Percentiles rank a stretch among this genome's conserved stretches.
phyloP scores from a whole-genome alignment of 2,329 filamentous ascomycete species.

The Whalleya microplaca region DNA sequence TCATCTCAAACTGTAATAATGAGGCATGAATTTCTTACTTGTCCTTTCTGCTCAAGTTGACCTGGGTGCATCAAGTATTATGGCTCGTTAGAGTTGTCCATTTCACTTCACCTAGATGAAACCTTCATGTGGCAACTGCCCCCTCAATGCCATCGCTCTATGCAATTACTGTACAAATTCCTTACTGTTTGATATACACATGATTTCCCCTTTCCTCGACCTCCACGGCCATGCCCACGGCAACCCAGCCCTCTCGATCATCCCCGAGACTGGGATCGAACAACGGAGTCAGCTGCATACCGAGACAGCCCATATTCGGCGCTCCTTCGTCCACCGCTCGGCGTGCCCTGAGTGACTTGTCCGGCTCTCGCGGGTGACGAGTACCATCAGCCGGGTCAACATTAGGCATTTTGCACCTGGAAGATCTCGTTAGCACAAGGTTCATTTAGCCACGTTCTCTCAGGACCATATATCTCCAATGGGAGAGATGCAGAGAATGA shows the following conservation, averaged over 20 bases:
- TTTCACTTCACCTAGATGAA: background rate
- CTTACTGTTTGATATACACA: conserved; percentile 43
- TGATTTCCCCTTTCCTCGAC: conserved; percentile 54
- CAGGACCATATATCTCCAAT: background rate
- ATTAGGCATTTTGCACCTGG: conserved; percentile 70
- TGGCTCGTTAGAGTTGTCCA: too few species aligned
- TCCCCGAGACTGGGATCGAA: conserved; percentile 42
- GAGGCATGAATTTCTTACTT: background rate
- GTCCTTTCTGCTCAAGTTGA: background rate
- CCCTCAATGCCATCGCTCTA: background rate
- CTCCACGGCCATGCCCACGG: conserved; percentile 60
- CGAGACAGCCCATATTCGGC: conserved; percentile 59
- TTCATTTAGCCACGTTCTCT: background rate
- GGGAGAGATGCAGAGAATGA: background rate
- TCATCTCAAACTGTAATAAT: background rate
- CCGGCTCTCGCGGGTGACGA: conserved; percentile 59
- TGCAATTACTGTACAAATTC: background rate
- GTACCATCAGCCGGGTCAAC: conserved; percentile 65
- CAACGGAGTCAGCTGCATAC: conserved; percentile 68
- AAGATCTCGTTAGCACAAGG: background rate
- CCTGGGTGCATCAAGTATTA: background rate
- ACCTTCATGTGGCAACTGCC: too few species aligned
- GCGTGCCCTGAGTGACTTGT: conserved; percentile 59
- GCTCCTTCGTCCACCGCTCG: conserved; percentile 65
- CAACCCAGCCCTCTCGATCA: conserved; percentile 47